Evolutionary conservation across 805 yeast species (phyloP), one percentile per base, ranked within the genome.

Genomic region (Metschnikowia gelsemii): DNA sequence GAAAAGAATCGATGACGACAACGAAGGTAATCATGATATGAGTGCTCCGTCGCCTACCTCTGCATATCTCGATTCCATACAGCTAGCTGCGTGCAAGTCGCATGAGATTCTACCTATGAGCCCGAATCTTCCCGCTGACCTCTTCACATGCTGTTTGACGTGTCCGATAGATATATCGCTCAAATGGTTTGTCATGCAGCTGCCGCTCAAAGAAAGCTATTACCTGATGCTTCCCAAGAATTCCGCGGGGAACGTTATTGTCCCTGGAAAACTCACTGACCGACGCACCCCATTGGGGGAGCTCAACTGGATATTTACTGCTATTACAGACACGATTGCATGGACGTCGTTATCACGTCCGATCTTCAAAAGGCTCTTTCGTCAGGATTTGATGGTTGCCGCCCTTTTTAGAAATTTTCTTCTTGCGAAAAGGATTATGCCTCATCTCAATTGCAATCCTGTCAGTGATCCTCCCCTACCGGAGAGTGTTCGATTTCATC

Each of bases 301-400:
- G 59, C 73, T 93, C 40, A 89, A 88, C 61, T 93, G 98, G 97
- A 91, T 93, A 24, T 93, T 91, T 64, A 93, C 97, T 1, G 97
- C 99, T 2, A 88, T 93, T 28, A 91, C 98, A 3, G 99, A 93
- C 62, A 91, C 98, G 0, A 91, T 93, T 38, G 99, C 99, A 2
- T 93, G 98, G 97, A 87, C 96, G 0, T 79, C 90, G 2, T 65
- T 93, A 26, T 88, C 95, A 3, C 73, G 96, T 46, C 88, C 95
- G 0, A 66, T 93, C 22, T 93, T 93, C 70, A 91, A 90, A 57
- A 76, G 90, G 45, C 69, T 93, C 7, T 93, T 93, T 57, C 78
- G 99, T 59, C 99, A 91, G 61, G 99, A 93, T 61, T 69, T 91
- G 53, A 90, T 93, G 82, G 96, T 93, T 8, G 97, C 98, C 2